Evolutionary conservation across 106 monocot genomes (phyloP).

Genomic region (Dendrobium huoshanense): DNA sequence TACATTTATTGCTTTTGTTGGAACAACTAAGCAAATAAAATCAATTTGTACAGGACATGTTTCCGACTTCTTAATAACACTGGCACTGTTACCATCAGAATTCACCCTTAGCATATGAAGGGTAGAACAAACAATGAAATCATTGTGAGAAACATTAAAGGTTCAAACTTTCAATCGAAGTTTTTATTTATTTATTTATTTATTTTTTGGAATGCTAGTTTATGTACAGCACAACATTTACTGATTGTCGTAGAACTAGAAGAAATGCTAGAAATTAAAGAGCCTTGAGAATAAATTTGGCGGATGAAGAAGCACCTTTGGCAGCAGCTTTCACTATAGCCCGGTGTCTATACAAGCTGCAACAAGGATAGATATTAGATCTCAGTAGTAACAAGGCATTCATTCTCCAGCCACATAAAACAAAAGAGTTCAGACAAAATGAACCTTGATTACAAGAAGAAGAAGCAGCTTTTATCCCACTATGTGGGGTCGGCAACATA

Average conservation of each 20-base stretch:
- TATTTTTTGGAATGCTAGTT: neutral
- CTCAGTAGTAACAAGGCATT: neutral
- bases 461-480: too few species aligned
- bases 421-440: neutral
- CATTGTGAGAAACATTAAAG: neutral
- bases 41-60: too few species aligned
- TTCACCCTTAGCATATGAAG: too few species aligned
- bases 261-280: conserved; percentile 19
- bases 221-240: neutral
- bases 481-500: too few species aligned
- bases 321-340: conserved; percentile 63
- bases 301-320: conserved; percentile 34
- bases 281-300: conserved; percentile 48
- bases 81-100: too few species aligned
- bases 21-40: too few species aligned
- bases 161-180: neutral
- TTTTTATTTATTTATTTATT: too few species aligned
- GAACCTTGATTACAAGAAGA: too few species aligned
- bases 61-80: too few species aligned
- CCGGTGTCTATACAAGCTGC: conserved; percentile 57
- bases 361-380: neutral
- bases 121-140: neutral
- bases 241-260: neutral
- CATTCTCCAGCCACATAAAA: neutral
- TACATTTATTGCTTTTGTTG: too few species aligned